Base-by-base conservation (phyloP, 2,329 filamentous ascomycete genomes). In the Fusarium siculi region DNA sequence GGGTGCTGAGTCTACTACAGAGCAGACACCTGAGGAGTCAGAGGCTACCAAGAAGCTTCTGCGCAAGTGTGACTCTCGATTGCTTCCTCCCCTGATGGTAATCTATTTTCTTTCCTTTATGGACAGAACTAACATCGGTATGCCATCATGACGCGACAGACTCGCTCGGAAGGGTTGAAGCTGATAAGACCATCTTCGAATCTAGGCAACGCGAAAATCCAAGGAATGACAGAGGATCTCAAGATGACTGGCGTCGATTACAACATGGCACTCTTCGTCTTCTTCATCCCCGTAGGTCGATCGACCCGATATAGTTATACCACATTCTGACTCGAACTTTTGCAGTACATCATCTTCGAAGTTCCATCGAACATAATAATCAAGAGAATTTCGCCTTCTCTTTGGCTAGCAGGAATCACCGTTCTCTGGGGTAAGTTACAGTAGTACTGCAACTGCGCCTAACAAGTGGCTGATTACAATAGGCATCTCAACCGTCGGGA, bases 1-100 rank as follows among this genome's bases (percentile, higher is more conserved):
- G n/a, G 49, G 60, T 7, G 60, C 18, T 9, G 49, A 32, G 14
- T 65, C 60, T 16, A 14, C 36, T 0, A 16, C 34, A 1, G 63
- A 65, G 21, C 36, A 42, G 11, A 16, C 60, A 8, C 28, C 12
- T 7, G 60, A 32, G 21, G 63, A 66, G 1, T 37, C 42, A 0
- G 19, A 36, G 12, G 63, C 63, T 2, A 66, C 63, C 15, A 42
- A 19, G 21, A 65, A 66, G 23, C 60, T 66, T 2, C 8, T 66
- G 8, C 82, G 92, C 90, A 81, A 94, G 93, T 76, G 92, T 88
- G 81, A 94, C 90, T 93, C 92, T 78, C 90, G 87, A 56, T 91
- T 92, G 68, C 84, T 85, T 85, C 90, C 70, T 1, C 64, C 46
- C 0, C 42, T 72, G 3, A 69, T 58, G n/a, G 75, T 81, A 74